Base-by-base conservation (phyloP, 1,284 basidiomycete genomes). In the Papiliotrema terrestris region DNA sequence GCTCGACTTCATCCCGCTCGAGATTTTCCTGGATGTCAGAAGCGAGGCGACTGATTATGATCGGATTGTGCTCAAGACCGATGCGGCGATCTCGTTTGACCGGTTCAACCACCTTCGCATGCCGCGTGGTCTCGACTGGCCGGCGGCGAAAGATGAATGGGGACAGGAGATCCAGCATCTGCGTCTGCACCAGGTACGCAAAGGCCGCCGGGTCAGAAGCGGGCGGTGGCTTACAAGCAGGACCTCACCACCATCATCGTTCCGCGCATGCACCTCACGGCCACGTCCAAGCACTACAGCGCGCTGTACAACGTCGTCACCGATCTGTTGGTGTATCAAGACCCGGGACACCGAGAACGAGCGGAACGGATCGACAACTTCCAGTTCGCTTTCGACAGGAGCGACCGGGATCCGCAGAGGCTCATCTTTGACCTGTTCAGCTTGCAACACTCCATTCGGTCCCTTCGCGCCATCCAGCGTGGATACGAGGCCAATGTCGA, bases 101-200 rank as follows among this genome's bases (percentile, higher is more conserved):
- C 92, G 91, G 73, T 97, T 97, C 80, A 98, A 98, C 73, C 85
- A 88, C 45, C 82, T 95, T 13, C 86, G 92, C 26, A 78, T 96
- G 49, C 85, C 88, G 42, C 90, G 87, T 66, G 86, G 39, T 81
- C 83, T 51, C 75, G 80, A 57, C 58, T 77, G 58, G 73, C 73
- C 60, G 46, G 54, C 74, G 13, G 69, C 74, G 36, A 65, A 75
- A 37, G 70, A 79, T 46, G 61, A 67, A n/a, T 62, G 63, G 50
- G 75, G 71, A 49, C 75, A 78, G 41, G 74, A 74, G 20, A 80
- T 82, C 52, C 82, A 84, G 37, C 90, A 95, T 74, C 75, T 96
- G 20, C 83, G 85, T 57, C 83, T 88, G 57, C 86, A 94, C 74
- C 93, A 87, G 57, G 89, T 89, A 60, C 56, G 80, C 66, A 29